phyloP scores from a whole-genome alignment of 306 rosid genomes.

The Fagus sylvatica region DNA sequence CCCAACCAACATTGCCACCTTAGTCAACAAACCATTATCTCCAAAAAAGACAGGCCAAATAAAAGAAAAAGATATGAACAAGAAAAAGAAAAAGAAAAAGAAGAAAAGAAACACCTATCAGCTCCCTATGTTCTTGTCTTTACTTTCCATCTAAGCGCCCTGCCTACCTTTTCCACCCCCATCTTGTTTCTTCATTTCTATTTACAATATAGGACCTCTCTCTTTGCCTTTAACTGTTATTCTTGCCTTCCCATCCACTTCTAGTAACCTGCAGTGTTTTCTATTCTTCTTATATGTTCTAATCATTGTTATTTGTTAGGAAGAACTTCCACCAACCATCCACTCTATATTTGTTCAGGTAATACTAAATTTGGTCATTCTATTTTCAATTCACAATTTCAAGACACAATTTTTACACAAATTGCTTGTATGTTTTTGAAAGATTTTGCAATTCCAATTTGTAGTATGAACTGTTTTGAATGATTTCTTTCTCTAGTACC shows the following conservation, averaged over 20 bases:
- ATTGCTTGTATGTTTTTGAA: background rate
- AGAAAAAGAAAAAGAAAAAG: constrained; percentile 24
- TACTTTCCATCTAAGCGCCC: constrained; percentile 45
- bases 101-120: constrained; percentile 33
- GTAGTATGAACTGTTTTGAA: background rate
- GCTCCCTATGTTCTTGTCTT: constrained; percentile 34
- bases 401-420: background rate
- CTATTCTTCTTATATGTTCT: constrained; percentile 21
- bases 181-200: constrained; percentile 35
- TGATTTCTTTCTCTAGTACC: background rate
- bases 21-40: constrained; percentile 67
- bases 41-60: constrained; percentile 40
- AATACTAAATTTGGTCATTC: background rate
- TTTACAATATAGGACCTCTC: constrained; percentile 22
- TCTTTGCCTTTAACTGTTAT: constrained; percentile 21
- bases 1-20: constrained; percentile 53
- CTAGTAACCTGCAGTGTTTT: constrained; percentile 22
- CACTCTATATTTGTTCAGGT: constrained; percentile 28
- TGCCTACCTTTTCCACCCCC: constrained; percentile 37
- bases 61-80: constrained; percentile 33
- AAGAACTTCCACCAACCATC: constrained; percentile 5
- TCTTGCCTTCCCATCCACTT: constrained; percentile 18
- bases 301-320: constrained; percentile 24
- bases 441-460: background rate
- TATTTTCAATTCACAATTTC: background rate